Evolutionary conservation across 352 stramenopile genomes (phyloP).

Genomic region (Phytophthora fragariaefolia): DNA sequence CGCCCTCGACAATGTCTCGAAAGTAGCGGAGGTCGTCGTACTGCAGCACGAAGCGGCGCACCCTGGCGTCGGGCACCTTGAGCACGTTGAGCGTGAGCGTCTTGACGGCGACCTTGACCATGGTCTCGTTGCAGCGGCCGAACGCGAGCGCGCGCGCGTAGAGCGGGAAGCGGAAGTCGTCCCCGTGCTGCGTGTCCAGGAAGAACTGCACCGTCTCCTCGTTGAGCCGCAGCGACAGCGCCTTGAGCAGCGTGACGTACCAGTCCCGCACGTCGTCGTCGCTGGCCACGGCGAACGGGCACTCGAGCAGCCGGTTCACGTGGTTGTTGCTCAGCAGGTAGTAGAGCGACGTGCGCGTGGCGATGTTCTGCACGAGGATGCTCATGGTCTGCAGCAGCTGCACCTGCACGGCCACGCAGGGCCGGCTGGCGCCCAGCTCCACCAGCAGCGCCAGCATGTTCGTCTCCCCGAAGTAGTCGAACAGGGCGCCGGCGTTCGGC

Average conservation of each 20-base stretch:
- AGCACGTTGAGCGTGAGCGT: conserved; percentile 89
- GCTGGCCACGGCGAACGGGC: conserved; percentile 63
- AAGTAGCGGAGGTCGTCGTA: conserved; percentile 85
- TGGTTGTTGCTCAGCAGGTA: conserved; percentile 97
- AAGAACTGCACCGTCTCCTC: conserved; percentile 92
- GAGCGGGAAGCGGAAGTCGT: conserved; percentile 66
- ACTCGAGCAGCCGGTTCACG: conserved; percentile 93
- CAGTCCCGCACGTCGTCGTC: conserved; percentile 90
- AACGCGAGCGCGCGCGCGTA: conserved; percentile 80
- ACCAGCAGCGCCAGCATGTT: conserved; percentile 94
- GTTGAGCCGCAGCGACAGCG: conserved; percentile 85
- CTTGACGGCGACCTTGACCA: conserved; percentile 89
- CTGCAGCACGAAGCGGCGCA: conserved; percentile 77
- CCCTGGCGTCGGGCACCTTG: conserved; percentile 75
- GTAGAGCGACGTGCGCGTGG: conserved; percentile 91
- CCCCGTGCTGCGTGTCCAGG: conserved; percentile 54
- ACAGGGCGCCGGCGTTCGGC: conserved; percentile 71
- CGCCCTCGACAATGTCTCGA: conserved; percentile 76
- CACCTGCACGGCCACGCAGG: conserved; percentile 82
- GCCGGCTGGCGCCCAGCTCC: conserved; percentile 66
- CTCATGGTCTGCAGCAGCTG: conserved; percentile 94
- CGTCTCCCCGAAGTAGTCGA: conserved; percentile 98
- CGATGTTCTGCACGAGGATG: conserved; percentile 92
- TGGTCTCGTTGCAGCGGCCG: conserved; percentile 75
- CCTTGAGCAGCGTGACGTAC: conserved; percentile 91